Evolutionary conservation across 441 rosid genomes (phyloP).

Genomic region (Eutrema salsugineum): DNA sequence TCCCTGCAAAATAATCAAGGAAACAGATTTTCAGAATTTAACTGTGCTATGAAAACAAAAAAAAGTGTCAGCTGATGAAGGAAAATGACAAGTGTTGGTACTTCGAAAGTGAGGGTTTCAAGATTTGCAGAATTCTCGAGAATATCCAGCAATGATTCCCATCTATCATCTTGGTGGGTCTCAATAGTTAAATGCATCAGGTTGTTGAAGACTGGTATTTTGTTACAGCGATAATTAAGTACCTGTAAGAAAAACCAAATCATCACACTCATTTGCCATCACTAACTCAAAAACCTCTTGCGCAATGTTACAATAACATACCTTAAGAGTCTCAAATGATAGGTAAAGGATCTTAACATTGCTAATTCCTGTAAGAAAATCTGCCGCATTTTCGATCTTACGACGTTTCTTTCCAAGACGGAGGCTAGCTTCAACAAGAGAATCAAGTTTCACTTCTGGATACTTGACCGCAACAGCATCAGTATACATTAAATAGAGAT

Average conservation of each 20-base stretch:
- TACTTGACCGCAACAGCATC: too few relatives aligned
- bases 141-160: slow-evolving; percentile 8
- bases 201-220: slow-evolving; percentile 21
- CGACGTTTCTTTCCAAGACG: too few relatives aligned
- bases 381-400: too few relatives aligned
- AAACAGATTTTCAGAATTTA: background rate
- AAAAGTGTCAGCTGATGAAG: background rate
- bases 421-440: too few relatives aligned
- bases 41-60: background rate
- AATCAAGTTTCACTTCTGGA: too few relatives aligned
- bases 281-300: too few relatives aligned
- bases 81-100: background rate
- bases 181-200: slow-evolving; percentile 12
- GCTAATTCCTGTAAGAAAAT: background rate
- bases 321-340: slow-evolving; percentile 20
- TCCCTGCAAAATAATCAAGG: background rate
- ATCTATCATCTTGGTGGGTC: background rate
- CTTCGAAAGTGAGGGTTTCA: slow-evolving; percentile 18
- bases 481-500: too few relatives aligned
- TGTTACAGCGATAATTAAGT: slow-evolving; percentile 1
- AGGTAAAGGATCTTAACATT: slow-evolving; percentile 17
- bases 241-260: background rate
- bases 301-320: background rate
- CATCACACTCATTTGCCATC: too few relatives aligned
- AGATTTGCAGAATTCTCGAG: slow-evolving; percentile 19